Evolutionary conservation across 345 rosid species (phyloP).

Genomic region (sweet orange (Citrus sinensis)): DNA sequence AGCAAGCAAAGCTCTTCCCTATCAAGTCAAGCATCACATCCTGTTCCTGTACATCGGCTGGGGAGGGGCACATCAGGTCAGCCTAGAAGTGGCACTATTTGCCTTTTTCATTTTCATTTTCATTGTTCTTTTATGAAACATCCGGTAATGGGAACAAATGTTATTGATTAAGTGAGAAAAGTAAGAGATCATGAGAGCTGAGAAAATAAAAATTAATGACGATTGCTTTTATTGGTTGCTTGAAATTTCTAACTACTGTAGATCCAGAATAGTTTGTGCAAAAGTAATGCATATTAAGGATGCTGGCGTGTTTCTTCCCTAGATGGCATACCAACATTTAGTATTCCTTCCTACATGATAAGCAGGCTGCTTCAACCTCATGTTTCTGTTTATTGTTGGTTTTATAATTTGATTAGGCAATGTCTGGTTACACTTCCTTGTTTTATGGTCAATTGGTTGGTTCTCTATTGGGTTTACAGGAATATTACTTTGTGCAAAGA

Average conservation of each 20-base stretch:
- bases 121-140: not conserved
- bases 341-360: not conserved
- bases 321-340: not conserved
- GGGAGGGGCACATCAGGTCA: constrained; percentile 96
- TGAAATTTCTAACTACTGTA: not conserved
- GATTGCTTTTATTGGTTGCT: not conserved
- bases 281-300: not conserved
- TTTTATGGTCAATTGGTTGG: constrained; percentile 5
- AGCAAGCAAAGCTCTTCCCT: constrained; percentile 30
- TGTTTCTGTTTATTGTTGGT: not conserved
- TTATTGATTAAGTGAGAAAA: not conserved
- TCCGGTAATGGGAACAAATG: not conserved
- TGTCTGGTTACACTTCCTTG: not conserved
- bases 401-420: not conserved
- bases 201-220: not conserved
- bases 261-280: not conserved
- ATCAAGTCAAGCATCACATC: constrained; percentile 38
- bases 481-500: constrained; percentile 86
- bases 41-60: constrained; percentile 85
- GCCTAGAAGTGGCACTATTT: not conserved
- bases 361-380: not conserved
- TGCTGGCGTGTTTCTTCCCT: not conserved
- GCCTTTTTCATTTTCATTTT: not conserved
- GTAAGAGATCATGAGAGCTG: not conserved
- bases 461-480: constrained; percentile 41